Base-by-base conservation (phyloP, 495 filamentous ascomycete genomes). In the Halenospora varia region DNA sequence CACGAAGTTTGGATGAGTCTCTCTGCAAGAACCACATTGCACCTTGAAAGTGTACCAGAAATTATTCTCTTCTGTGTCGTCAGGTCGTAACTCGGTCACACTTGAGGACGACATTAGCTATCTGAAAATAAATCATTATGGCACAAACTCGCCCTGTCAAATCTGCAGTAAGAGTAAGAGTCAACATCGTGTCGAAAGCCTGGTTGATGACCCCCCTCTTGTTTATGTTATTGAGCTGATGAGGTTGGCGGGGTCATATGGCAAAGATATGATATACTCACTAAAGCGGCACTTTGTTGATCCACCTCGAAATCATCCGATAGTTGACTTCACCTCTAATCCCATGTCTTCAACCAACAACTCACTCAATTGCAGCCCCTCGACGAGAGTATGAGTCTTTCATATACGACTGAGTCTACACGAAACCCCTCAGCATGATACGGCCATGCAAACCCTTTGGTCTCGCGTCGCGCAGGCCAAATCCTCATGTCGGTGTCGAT, bases 21-120 rank as follows among this genome's bases (percentile, higher is more conserved):
- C 94, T 50, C 89, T 82, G 70, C 94, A 99, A 22, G 92, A 96
- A 10, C 88, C 96, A 71, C 94, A 99, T 76, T 96, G 88, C 42
- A 99, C 93, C 66, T 87, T 90, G 82, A 99, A 97, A 48, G 88
- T 96, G 76, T 95, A 99, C 76, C 83, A 94, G 74, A 96, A 97
- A 0, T 90, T 90, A 53, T 78, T 82, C 4, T 88, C 88, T 49
- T 79, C 73, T 2, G 86, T 88, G 71, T 99, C 94, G 58, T 86
- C 75, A 0, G 94, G 95, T 53, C 82, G 84, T 51, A 99, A 85
- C 59, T 90, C 85, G 50, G 92, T 96, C 18, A 99, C 90, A 9
- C 95, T 97, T 23, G 25, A 39, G 22, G 47, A 18, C 25, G 39
- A 39, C 59, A 58, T 63, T 51, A 65, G 24, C 41, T 35, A 29